Evolutionary conservation across 352 stramenopile genomes (phyloP).

Genomic region (Phytopythium chamaehyphon): DNA sequence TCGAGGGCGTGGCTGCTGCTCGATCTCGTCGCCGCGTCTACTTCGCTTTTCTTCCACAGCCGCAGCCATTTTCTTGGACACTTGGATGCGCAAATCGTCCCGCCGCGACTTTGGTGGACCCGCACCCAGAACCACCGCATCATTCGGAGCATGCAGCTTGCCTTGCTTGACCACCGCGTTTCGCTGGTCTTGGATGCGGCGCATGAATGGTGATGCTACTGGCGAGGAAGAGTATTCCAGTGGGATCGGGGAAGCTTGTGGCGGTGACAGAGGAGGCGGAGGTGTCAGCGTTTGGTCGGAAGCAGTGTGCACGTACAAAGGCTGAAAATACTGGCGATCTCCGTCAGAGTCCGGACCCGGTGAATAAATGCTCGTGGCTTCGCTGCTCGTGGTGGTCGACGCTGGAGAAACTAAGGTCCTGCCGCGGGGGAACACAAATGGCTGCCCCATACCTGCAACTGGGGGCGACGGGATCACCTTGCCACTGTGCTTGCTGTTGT

Average conservation of each 20-base stretch:
- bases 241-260: slow-evolving; percentile 10
- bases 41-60: slow-evolving; percentile 11
- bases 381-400: slow-evolving; percentile 4
- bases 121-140: neutral
- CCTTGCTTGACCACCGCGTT: slow-evolving; percentile 15
- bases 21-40: neutral
- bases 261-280: neutral
- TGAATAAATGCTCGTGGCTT: slow-evolving; percentile 1
- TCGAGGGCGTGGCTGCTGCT: slow-evolving; percentile 3
- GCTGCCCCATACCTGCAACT: slow-evolving; percentile 7
- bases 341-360: slow-evolving; percentile 9
- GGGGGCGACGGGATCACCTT: slow-evolving; percentile 17
- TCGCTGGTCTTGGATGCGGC: slow-evolving; percentile 17
- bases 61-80: slow-evolving; percentile 76
- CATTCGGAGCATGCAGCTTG: neutral
- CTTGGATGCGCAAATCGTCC: slow-evolving; percentile 66
- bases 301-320: neutral
- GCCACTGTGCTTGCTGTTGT: neutral
- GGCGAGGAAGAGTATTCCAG: slow-evolving; percentile 32
- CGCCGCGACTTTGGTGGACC: slow-evolving; percentile 21
- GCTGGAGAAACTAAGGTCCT: slow-evolving; percentile 16
- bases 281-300: neutral
- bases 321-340: neutral
- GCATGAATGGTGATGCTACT: slow-evolving; percentile 21
- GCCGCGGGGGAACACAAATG: slow-evolving; percentile 19